Evolutionary conservation across 2,329 filamentous ascomycete species (phyloP), one percentile per base, ranked within the genome.

Genomic region (Pseudogymnoascus destructans): DNA sequence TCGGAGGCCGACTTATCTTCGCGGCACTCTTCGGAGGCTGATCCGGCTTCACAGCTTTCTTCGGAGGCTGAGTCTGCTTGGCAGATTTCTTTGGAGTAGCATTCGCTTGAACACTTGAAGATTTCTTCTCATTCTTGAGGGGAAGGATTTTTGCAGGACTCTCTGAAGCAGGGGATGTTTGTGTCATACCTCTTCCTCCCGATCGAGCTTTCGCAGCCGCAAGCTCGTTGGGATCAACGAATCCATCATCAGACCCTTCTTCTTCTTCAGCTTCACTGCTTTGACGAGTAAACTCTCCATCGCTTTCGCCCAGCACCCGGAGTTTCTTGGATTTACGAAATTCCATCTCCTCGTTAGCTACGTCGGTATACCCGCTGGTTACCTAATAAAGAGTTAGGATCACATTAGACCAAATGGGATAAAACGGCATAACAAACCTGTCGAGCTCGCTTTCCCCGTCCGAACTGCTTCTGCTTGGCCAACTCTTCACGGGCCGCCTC

Each of bases 401-500:
- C 15, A 15, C 30, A 15, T 55, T 4, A 8, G 10, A 55, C n/a
- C 4, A 23, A 8, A 25, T 8, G 40, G 3, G 11, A 17, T 17
- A 19, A 27, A 52, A 42, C 19, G 17, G 33, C n/a, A 30, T 23
- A 9, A 64, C 65, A 60, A 27, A 69, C 68, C 38, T 67, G 63
- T 57, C 67, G 62, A 19, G 64, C 61, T 64, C 93, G 81, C 63
- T 89, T 88, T 36, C 93, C 93, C 60, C 93, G 82, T 9, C 93
- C 93, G 54, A 96, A 81, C n/a, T 81, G 81, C 69, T 95, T 82
- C 55, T 83, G 78, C 60, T 84, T 82, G 13, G 74, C 77, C 32
- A 83, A 83, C 6, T 84, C 82, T 65, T 90, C 84, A 59, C 82
- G 81, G n/a, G 81, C 79, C 2, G 90, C 91, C 58, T 86, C 82